A percentile compares a stretch with the other conserved stretches of the same genome.
These are phyloP conservation scores for Candida piceae DNA, from an alignment of 805 yeast genomes.

Conservation along the genomic window DNA sequence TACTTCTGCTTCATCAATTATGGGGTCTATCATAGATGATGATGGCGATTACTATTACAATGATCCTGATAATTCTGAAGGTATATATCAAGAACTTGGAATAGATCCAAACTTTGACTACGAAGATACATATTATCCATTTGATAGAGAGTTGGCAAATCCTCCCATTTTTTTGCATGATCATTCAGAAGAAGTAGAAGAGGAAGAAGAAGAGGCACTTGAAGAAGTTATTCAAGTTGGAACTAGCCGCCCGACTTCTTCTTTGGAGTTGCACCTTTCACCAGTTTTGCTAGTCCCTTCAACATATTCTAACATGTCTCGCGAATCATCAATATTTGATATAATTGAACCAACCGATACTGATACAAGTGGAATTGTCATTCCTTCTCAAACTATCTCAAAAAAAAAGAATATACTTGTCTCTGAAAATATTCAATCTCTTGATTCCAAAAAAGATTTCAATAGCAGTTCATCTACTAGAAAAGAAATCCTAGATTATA, in stretches of 20 bases:
- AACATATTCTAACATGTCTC: background rate
- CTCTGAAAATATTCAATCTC: background rate
- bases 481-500: constrained; percentile 13
- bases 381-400: background rate
- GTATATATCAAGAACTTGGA: background rate
- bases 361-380: background rate
- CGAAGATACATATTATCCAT: background rate
- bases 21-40: background rate
- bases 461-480: background rate
- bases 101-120: background rate
- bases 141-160: background rate
- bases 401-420: background rate
- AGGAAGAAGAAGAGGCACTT: background rate
- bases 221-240: background rate
- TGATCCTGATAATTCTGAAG: background rate
- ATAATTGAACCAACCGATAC: background rate
- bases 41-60: background rate
- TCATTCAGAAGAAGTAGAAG: background rate
- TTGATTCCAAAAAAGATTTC: background rate
- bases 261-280: background rate
- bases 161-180: background rate
- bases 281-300: background rate
- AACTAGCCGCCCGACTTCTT: background rate
- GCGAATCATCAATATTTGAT: background rate
- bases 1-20: background rate